Evolutionary conservation across 352 stramenopile species (phyloP).

Genomic region (Phytophthora sp.): DNA sequence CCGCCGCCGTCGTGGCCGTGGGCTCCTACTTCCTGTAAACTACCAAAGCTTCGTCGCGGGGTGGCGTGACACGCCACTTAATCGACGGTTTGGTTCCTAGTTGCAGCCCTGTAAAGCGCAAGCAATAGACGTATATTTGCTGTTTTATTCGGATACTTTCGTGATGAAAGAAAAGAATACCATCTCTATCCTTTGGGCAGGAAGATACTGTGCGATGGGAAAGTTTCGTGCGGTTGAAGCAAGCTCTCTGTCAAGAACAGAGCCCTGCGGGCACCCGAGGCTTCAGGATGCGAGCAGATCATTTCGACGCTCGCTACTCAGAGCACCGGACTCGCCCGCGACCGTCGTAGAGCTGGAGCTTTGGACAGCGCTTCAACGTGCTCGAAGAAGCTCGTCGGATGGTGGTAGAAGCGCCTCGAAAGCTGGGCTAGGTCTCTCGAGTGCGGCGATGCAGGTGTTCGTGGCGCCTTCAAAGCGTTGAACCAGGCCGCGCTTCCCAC

Average conservation of each 20-base stretch:
- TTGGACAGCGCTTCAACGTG: conserved; percentile 2
- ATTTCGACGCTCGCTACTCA: conserved; percentile 31
- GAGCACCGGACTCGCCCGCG: too few relatives aligned
- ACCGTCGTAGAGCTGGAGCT: too few relatives aligned
- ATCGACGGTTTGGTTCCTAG: not conserved
- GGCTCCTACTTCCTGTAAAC: conserved; percentile 37
- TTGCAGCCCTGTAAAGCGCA: conserved; percentile 17
- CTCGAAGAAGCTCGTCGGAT: not conserved
- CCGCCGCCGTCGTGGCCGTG: conserved; percentile 17
- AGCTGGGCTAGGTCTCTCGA: not conserved
- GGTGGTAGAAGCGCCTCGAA: conserved; percentile 17
- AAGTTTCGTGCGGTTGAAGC: conserved; percentile 6
- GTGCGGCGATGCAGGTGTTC: not conserved
- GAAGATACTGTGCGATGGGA: too few relatives aligned
- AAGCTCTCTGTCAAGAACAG: too few relatives aligned
- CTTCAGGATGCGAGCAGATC: too few relatives aligned
- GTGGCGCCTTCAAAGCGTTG: not conserved
- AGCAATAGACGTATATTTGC: conserved; percentile 35
- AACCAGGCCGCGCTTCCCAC: conserved; percentile 6
- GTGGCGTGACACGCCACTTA: not conserved
- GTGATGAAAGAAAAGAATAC: too few relatives aligned
- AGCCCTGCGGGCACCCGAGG: too few relatives aligned
- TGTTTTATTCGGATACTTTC: conserved; percentile 5
- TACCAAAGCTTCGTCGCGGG: conserved; percentile 3
- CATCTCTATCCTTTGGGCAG: too few relatives aligned